phyloP scores from a whole-genome alignment of 1,284 basidiomycete genomes.

The Malassezia caprae region DNA sequence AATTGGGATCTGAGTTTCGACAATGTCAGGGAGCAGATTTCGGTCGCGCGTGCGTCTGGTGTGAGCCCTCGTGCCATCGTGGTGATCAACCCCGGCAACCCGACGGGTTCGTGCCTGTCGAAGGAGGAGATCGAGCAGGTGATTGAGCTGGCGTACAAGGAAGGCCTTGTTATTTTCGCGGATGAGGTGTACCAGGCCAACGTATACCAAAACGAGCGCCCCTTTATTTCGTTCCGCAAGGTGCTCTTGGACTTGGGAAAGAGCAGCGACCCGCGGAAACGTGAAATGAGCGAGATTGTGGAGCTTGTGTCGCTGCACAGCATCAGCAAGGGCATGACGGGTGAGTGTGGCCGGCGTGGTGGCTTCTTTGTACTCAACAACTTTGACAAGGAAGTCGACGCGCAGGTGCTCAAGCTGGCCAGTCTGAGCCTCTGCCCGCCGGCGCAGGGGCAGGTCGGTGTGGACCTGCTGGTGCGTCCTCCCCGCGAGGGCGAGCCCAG shows the following conservation, averaged over 20 bases:
- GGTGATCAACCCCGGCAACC: constrained; percentile 47
- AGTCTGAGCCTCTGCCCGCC: constrained; percentile 42
- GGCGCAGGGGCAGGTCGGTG: constrained; percentile 43
- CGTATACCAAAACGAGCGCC: constrained; percentile 39
- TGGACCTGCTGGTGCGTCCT: constrained; percentile 44
- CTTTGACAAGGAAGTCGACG: constrained; percentile 38
- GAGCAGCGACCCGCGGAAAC: constrained; percentile 21
- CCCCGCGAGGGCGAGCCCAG: constrained; percentile 29
- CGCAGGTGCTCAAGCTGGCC: constrained; percentile 44
- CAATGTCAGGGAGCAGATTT: constrained; percentile 62
- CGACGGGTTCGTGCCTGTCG: constrained; percentile 39
- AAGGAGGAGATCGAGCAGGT: constrained; percentile 37
- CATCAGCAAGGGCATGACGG: constrained; percentile 43
- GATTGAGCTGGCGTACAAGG: constrained; percentile 36
- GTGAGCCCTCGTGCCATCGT: constrained; percentile 38
- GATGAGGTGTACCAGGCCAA: constrained; percentile 47
- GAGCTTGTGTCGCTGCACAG: constrained; percentile 45
- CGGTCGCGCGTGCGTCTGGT: constrained; percentile 60
- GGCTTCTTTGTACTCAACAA: constrained; percentile 46
- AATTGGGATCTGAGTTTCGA: constrained; percentile 75
- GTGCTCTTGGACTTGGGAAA: constrained; percentile 36
- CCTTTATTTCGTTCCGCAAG: constrained; percentile 45
- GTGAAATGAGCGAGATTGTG: constrained; percentile 29
- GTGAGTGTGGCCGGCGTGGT: constrained; percentile 44
- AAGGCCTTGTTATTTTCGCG: constrained; percentile 40